phyloP scores from a whole-genome alignment of 345 rosid species.

The Hibiscus mutabilis region DNA sequence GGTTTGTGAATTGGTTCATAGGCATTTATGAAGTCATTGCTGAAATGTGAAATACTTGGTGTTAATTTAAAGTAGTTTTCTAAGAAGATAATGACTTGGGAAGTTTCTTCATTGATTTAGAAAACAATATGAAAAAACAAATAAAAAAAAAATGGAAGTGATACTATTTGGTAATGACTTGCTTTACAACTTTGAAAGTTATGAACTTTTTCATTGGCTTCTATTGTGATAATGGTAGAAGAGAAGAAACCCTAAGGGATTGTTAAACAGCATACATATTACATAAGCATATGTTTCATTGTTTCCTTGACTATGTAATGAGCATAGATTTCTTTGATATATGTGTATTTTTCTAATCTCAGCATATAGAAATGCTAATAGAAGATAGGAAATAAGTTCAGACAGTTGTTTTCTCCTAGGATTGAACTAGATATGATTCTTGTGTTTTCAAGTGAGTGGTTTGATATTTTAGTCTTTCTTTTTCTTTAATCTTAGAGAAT shows the following conservation, averaged over 20 bases:
- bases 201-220: too few relatives aligned
- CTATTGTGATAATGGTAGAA: not conserved
- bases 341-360: too few relatives aligned
- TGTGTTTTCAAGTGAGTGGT: not conserved
- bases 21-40: too few relatives aligned
- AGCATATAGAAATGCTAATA: too few relatives aligned
- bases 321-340: too few relatives aligned
- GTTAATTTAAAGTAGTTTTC: not conserved
- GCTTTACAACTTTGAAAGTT: not conserved
- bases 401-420: too few relatives aligned
- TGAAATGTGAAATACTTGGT: not conserved
- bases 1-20: not conserved
- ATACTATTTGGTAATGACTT: not conserved
- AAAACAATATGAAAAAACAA: not conserved
- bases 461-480: not conserved
- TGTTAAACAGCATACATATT: too few relatives aligned
- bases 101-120: not conserved
- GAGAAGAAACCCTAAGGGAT: not conserved
- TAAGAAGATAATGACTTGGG: not conserved
- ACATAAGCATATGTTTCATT: too few relatives aligned
- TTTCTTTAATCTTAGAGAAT: not conserved
- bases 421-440: too few relatives aligned
- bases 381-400: too few relatives aligned
- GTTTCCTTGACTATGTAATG: too few relatives aligned
- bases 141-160: too few relatives aligned